Conservation (phyloP, 805 yeast species). For the Kuraishia hungarica region DNA sequence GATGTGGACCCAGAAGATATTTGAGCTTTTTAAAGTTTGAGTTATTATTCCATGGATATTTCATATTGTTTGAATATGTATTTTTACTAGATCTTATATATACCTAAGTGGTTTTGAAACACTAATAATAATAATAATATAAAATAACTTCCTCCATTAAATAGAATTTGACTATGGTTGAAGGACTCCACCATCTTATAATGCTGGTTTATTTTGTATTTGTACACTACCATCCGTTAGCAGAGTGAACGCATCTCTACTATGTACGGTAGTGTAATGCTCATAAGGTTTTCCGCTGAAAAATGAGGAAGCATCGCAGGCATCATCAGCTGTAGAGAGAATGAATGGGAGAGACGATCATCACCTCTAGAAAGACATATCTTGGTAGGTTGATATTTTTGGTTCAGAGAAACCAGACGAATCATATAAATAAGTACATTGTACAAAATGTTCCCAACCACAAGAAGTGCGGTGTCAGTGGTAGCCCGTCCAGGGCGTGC, state of each 20-base stretch:
- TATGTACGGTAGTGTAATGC: not conserved
- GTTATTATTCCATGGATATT: not conserved
- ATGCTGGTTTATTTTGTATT: too few species aligned
- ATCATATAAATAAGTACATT: too few species aligned
- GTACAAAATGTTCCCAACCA: not conserved
- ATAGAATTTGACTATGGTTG: too few species aligned
- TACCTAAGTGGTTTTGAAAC: not conserved
- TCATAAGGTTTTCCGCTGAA: not conserved
- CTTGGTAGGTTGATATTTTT: too few species aligned
- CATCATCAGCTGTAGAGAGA: not conserved
- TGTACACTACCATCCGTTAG: not conserved
- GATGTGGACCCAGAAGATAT: conserved; percentile 11
- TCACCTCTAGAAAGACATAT: not conserved
- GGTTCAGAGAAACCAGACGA: too few species aligned
- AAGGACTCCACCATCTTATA: too few species aligned
- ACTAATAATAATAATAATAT: too few species aligned
- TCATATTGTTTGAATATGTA: not conserved
- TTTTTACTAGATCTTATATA: not conserved
- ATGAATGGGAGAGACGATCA: not conserved
- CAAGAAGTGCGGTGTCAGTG: not conserved
- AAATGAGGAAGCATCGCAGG: not conserved
- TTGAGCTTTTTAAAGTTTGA: not conserved
- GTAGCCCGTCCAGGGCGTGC: not conserved
- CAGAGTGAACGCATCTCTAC: not conserved
- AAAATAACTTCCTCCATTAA: too few species aligned